Base-by-base conservation (phyloP, 768 basidiomycete species). In the Termitomyces sp. region DNA sequence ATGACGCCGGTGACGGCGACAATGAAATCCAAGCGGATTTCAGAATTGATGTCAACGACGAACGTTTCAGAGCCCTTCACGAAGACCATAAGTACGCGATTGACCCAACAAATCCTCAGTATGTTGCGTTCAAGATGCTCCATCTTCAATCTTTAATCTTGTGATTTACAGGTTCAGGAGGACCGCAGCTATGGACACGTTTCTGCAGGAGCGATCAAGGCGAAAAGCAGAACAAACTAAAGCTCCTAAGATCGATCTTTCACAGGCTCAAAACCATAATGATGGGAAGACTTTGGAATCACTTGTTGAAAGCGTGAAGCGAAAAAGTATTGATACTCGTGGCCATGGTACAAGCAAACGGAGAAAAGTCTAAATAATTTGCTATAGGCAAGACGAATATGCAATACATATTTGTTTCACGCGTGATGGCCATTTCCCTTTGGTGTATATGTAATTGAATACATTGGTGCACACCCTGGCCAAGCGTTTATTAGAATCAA, bases 21-120 rank as follows among this genome's bases (percentile, higher is more conserved):
- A 79, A 81, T 28, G 93, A 93, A 62, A 70, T 82, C 30, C 90
- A 96, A 66, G 85, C 87, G 50, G 82, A 85, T 57, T 98, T 98
- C 68, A 68, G 76, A 42, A 83, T 98, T 63, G 77, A 99, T 66
- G 84, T 94, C 57, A 80, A 81, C 62, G 97, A 99, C 64, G 81
- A 86, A 10, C 87, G 97, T 15, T 98, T 98, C 78, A 83, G 83
- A 65, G 86, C 81, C 21, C 65, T 98, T 43, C 89, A 93, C 63
- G 92, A 97, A 62, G 88, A 98, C 64, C 85, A 91, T 63, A 81
- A 86, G 32, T 98, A 91, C 60, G 95, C 96, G 0, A 94, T 99
- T 60, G 97, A 99, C 69, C 96, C 97, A 19, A 90, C 83, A 51
- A 90, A 98, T 71, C 93, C 96, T 67, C 90, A 86, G 96, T 97